These are phyloP conservation scores for Colletotrichum horii DNA, from an alignment of 2,329 filamentous ascomycete species.

Conservation along the genomic window DNA sequence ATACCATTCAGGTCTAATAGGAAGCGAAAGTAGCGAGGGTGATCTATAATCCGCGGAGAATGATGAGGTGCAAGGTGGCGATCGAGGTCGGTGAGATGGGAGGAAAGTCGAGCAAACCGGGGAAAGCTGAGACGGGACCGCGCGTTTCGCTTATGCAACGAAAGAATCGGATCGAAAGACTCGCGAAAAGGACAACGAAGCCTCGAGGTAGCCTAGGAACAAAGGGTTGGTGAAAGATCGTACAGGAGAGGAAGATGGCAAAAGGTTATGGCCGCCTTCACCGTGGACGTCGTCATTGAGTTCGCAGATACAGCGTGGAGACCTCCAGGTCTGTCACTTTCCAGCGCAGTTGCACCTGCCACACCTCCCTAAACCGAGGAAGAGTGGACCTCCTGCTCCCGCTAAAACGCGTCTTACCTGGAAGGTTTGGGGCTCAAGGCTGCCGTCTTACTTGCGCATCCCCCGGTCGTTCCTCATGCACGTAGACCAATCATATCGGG, in stretches of 20 bases:
- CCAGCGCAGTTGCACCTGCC: neutral
- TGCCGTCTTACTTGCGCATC: neutral
- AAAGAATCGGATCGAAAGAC: neutral
- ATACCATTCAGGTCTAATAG: neutral
- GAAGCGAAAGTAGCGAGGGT: neutral
- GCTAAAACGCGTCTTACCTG: neutral
- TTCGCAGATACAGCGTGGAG: neutral
- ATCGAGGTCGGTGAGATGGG: neutral
- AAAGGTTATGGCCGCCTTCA: neutral
- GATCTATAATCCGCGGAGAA: neutral
- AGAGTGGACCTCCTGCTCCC: neutral
- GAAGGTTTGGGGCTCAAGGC: neutral
- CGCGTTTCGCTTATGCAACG: constrained; percentile 8
- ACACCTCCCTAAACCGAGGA: neutral
- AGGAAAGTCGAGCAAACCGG: neutral
- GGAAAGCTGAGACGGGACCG: constrained; percentile 2
- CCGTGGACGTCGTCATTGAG: neutral
- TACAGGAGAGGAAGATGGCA: neutral
- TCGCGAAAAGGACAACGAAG: neutral
- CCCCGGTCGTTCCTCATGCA: neutral
- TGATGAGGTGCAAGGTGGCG: neutral
- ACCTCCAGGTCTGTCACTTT: neutral
- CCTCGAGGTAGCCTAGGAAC: neutral
- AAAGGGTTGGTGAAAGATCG: neutral
- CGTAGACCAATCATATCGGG: neutral